Conservation (phyloP, 805 yeast species). For the Saccharomycopsis sp. region DNA sequence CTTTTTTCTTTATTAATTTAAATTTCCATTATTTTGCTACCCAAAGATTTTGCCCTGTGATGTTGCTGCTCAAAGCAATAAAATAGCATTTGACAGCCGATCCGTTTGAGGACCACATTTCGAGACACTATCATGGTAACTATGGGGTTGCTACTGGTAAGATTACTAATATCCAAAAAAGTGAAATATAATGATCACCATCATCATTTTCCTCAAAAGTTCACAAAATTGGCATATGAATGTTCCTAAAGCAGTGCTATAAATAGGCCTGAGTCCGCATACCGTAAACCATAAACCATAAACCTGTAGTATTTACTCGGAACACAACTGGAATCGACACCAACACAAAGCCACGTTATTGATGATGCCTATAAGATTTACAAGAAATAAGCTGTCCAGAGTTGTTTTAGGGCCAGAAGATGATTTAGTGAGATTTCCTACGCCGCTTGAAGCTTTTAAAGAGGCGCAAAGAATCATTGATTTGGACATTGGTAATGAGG, state of each 20-base stretch:
- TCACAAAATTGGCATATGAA: not conserved
- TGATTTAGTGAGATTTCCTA: conserved; percentile 3
- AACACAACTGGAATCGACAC: no score
- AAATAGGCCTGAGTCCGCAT: not conserved
- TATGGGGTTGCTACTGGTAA: no score
- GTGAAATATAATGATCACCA: not conserved
- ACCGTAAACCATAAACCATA: not conserved
- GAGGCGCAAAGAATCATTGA: not conserved
- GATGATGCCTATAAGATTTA: no score
- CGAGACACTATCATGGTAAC: not conserved
- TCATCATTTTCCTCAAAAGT: not conserved
- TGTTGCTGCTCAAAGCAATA: no score
- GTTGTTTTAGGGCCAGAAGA: conserved; percentile 5
- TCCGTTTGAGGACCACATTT: not conserved
- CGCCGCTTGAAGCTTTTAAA: conserved; percentile 10
- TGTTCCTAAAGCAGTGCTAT: not conserved
- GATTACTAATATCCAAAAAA: no score
- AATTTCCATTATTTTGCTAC: no score
- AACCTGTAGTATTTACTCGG: not conserved
- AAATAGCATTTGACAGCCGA: not conserved
- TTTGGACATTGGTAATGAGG: not conserved
- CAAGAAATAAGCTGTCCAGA: no score
- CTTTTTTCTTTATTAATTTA: no score
- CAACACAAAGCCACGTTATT: no score
- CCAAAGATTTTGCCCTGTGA: no score